Evolutionary conservation across 345 rosid species (phyloP).

Genomic region (Microthlaspi erraticum): DNA sequence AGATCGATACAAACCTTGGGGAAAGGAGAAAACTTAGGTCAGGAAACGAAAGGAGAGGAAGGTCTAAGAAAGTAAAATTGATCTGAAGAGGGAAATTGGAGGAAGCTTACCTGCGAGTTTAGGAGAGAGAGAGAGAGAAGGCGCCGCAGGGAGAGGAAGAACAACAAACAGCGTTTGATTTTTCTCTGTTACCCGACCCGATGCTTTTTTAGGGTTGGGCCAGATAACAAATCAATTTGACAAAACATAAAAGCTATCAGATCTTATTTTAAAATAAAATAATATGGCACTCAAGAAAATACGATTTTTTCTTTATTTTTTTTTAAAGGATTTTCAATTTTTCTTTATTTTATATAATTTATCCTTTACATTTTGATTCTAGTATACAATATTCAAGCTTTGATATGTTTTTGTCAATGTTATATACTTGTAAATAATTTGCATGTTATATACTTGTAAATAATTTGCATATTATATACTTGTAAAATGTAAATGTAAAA

Average conservation of each 20-base stretch:
- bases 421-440: no score
- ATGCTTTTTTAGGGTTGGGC: conserved; percentile 36
- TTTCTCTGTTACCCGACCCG: conserved; percentile 42
- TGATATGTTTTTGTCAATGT: no score
- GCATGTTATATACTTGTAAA: no score
- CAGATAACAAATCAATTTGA: conserved; percentile 4
- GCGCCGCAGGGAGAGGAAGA: conserved; percentile 41
- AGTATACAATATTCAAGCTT: no score
- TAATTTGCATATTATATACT: no score
- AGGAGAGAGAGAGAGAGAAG: conserved; percentile 36
- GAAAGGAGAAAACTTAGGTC: conserved; percentile 8
- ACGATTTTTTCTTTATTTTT: no score
- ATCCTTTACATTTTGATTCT: no score
- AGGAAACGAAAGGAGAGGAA: conserved; percentile 6
- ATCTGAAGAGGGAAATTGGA: conserved; percentile 5
- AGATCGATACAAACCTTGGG: conserved; percentile 27
- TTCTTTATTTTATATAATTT: no score
- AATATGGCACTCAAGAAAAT: no score
- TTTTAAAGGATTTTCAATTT: no score
- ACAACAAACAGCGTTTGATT: conserved; percentile 25
- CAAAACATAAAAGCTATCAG: not conserved
- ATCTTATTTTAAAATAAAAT: not conserved
- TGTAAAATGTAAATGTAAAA: no score
- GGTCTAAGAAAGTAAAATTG: not conserved
- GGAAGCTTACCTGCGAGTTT: conserved; percentile 38